Conservation (phyloP, 805 yeast genomes). For the Lachancea sp. region DNA sequence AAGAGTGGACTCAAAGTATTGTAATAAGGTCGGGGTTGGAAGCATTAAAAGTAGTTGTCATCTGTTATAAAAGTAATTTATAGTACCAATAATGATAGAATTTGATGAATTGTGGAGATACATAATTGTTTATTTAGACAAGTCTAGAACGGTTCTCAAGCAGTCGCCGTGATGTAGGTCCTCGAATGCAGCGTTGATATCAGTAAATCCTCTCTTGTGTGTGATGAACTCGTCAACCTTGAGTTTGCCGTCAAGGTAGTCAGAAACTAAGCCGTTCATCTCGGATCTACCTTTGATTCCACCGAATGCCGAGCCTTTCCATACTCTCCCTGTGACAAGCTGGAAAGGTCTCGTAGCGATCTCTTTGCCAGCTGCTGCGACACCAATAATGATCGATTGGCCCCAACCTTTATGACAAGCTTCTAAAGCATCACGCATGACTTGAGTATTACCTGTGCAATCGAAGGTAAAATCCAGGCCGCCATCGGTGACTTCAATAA, state of each 20-base stretch:
- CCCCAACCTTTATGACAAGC: slow-evolving; percentile 99
- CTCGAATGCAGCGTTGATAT: slow-evolving; percentile 84
- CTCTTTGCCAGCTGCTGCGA: slow-evolving; percentile 97
- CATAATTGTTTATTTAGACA: slow-evolving; percentile 20
- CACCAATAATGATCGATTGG: slow-evolving; percentile 89
- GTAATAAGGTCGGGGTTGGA: slow-evolving; percentile 5
- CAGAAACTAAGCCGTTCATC: slow-evolving; percentile 83
- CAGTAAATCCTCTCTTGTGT: slow-evolving; percentile 69
- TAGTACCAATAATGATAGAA: slow-evolving; percentile 1
- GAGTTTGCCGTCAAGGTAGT: slow-evolving; percentile 71
- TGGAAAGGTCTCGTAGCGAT: slow-evolving; percentile 97
- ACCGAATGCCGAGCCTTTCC: slow-evolving; percentile 99
- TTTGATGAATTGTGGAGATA: neutral
- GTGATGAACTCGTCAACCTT: slow-evolving; percentile 95
- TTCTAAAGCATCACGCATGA: slow-evolving; percentile 95
- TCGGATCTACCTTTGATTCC: slow-evolving; percentile 97
- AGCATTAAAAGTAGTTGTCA: slow-evolving; percentile 3
- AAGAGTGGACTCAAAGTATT: neutral
- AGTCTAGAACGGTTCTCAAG: slow-evolving; percentile 80
- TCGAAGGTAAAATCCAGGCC: slow-evolving; percentile 95
- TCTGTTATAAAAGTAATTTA: slow-evolving; percentile 3
- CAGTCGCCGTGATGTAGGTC: slow-evolving; percentile 93
- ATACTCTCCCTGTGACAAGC: slow-evolving; percentile 95
- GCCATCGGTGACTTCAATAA: slow-evolving; percentile 90
- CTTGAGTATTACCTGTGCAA: slow-evolving; percentile 93